Evolutionary conservation across 2,329 filamentous ascomycete genomes (phyloP), one percentile per base, ranked within the genome.

Genomic region (Trichoderma sp.): DNA sequence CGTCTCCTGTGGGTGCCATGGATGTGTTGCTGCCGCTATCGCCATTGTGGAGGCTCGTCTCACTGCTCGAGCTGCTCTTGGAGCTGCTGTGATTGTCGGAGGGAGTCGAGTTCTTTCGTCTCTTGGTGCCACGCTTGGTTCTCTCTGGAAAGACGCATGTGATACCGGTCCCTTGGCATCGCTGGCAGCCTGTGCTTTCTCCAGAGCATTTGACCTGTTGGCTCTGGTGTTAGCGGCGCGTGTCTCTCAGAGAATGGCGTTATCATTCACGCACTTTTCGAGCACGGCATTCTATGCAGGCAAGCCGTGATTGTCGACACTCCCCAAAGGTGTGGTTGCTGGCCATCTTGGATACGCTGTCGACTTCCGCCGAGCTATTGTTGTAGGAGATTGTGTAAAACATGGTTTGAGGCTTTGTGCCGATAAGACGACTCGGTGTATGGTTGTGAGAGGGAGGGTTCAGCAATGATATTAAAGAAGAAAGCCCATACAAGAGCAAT

Each of bases 161-260:
- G 14, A 49, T 37, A 4, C 63, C 37, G 4, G 63, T 66, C 14
- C 54, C 63, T 52, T 37, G 39, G 8, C 52, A 66, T 51, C 63
- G 49, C 26, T 66, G 52, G 30, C 63, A 66, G 7, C 63, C 63
- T 28, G 63, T 59, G 28, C 16, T 34, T 59, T 66, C 63, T 51
- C 63, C 52, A 4, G 63, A 56, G 43, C 63, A 66, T 28, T 66
- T 66, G 54, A 66, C 63, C 63, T 66, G 24, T 59, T 16, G 8
- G 7, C 13, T 14, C 8, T 26, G 10, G 54, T 30, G 34, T 66
- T 18, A 66, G 39, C 28, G 26, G 49, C 60, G 14, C 26, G 4
- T 11, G 2, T 16, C 21, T 8, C 14, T 14, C 1, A 5, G 37
- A 18, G 37, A 5, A 39, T 18, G 6, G 5, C 16, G n/a, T 37